Base-by-base conservation (phyloP, 352 stramenopile genomes). In the Albugo candida region DNA sequence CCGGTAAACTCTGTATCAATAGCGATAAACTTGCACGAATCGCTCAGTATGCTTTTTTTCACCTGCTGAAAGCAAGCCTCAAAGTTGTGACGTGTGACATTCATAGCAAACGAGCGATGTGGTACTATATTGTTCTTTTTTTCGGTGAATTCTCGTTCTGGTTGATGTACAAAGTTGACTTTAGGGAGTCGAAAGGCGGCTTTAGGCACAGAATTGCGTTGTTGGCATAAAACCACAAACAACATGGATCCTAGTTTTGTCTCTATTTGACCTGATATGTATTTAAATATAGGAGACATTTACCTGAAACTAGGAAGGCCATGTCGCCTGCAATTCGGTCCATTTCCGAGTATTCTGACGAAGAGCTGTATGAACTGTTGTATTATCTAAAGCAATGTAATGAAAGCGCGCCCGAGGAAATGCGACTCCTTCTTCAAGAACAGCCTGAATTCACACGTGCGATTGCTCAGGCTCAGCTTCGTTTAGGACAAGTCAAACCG, bases 1-100 rank as follows among this genome's bases (percentile, higher is more conserved):
- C 77, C 77, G 17, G 77, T 83, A 49, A 91, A 83, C 59, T 91
- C 77, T 31, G 74, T 85, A 55, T 91, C 77, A 47, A 91, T 81
- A 17, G 77, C 77, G 16, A 83, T 54, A 53, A 86, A 87, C 44
- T 70, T 62, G 54, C 77, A 91, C 11, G 64, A 66, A 5, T 60
- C 63, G 2, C 65, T 53, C 47, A 64, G 51, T 18, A 87, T 62
- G 49, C 82, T 70, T 31, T 66, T 65, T 51, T 78, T 61, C 24
- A 85, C 46, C 31, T 83, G 65, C 20, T 46, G 56, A 8, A 85
- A 63, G 47, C 61, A 61, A n/a, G 60, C 53, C 39, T 65, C 55
- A 49, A 89, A 89, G 54, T 86, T 86, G 59, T 81, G 70, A 50
- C 71, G 67, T 36, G 73, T 83, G 39, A 89, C 76, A 59, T 89